Conservation (phyloP, 768 basidiomycete species). For the Flagelloscypha sp. region DNA sequence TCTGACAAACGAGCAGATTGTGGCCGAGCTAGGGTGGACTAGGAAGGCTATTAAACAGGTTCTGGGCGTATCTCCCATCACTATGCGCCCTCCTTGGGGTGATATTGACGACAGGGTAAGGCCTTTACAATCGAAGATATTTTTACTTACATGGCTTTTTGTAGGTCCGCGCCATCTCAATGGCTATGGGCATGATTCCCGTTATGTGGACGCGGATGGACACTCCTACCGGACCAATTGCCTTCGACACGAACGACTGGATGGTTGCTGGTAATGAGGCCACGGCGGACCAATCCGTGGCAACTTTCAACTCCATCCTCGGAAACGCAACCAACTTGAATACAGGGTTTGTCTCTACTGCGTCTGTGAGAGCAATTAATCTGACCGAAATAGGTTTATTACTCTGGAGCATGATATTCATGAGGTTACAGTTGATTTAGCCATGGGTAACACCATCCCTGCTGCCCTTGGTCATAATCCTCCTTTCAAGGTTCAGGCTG, state of each 20-base stretch:
- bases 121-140: neutral
- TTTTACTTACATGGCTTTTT: conserved; percentile 4
- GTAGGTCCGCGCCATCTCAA: conserved; percentile 71
- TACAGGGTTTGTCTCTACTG: conserved; percentile 40
- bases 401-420: conserved; percentile 86
- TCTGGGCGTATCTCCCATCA: conserved; percentile 67
- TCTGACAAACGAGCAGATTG: conserved; percentile 73
- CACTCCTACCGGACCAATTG: conserved; percentile 37
- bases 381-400: conserved; percentile 55
- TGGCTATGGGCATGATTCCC: conserved; percentile 88
- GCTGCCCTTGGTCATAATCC: conserved; percentile 62
- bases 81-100: conserved; percentile 77
- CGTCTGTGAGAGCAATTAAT: neutral
- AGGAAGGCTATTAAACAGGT: conserved; percentile 74
- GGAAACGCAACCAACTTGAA: conserved; percentile 50
- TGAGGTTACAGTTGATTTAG: conserved; percentile 81
- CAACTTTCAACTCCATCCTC: conserved; percentile 69
- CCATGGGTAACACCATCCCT: conserved; percentile 78
- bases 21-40: conserved; percentile 92
- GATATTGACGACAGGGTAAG: conserved; percentile 70
- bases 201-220: conserved; percentile 88
- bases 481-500: conserved; percentile 64
- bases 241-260: conserved; percentile 85
- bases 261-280: conserved; percentile 71
- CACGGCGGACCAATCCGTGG: conserved; percentile 53